Conservation (phyloP, 169 alveolate genomes). For the Cyclospora cayetanensis region DNA sequence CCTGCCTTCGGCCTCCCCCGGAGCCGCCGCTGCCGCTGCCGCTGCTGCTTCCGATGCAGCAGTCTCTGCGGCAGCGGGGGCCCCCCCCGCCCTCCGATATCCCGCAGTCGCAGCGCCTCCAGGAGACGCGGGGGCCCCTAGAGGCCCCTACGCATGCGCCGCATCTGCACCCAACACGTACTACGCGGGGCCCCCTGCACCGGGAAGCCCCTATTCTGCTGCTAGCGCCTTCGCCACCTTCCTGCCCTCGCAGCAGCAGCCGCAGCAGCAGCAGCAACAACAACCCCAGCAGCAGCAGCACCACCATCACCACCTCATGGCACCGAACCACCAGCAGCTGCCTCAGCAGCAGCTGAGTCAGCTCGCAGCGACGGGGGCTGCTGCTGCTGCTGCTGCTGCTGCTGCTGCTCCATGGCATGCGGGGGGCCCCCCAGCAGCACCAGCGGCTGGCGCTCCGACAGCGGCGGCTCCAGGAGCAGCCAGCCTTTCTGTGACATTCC, state of each 20-base stretch:
- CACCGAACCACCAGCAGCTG: background rate
- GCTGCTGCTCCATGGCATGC: background rate
- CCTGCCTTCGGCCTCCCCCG: background rate
- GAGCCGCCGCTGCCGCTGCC: background rate
- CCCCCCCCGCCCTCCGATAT: background rate
- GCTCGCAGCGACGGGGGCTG: background rate
- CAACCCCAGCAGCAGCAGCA: slow-evolving; percentile 18
- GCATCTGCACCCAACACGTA: background rate
- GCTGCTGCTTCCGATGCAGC: background rate
- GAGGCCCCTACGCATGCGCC: slow-evolving; percentile 3
- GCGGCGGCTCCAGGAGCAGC: slow-evolving; percentile 23
- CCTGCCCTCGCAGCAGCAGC: slow-evolving; percentile 23
- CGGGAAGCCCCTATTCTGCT: slow-evolving; percentile 28
- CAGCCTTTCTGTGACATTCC: background rate
- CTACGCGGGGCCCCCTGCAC: background rate
- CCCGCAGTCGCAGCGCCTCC: background rate
- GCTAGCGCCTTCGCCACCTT: slow-evolving; percentile 28
- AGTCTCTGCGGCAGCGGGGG: background rate
- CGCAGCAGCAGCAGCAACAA: slow-evolving; percentile 22
- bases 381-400: slow-evolving; percentile 2
- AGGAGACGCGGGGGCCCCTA: background rate
- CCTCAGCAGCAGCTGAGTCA: slow-evolving; percentile 21
- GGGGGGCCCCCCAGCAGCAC: slow-evolving; percentile 18
- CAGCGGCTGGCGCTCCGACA: background rate
- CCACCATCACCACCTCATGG: too few species aligned